Base-by-base conservation (phyloP, 345 rosid genomes). In the Firmiana major region DNA sequence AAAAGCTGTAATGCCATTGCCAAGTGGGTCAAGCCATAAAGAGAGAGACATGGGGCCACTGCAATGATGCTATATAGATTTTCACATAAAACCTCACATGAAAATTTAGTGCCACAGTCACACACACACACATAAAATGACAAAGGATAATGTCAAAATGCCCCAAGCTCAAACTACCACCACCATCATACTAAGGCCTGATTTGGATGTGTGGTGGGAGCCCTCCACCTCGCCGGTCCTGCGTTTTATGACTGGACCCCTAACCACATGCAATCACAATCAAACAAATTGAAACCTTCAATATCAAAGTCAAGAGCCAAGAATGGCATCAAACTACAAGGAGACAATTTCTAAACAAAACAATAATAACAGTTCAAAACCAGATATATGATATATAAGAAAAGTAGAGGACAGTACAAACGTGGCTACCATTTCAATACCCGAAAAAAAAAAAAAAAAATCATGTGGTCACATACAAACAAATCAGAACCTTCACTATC, bases 41-140 rank as follows among this genome's bases (percentile, higher is more conserved):
- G 46, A n/a, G 59, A 72, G 73, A 60, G 48, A 48, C 55, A 75
- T 46, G 40, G 65, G 82, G 77, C 73, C 84, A 73, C 40, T 73
- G 53, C 73, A 72, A 62, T 45, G 69, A 55, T 43, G 63, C 68
- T 63, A 70, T 58, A 51, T 49, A 54, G 71, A 38, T 77, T 53
- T 60, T 71, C 45, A 12, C 62, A 57, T 48, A 69, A 68, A 63
- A 73, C 79, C 72, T 71, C 75, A 31, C 77, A 72, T 24, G 80
- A 74, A 79, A 79, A 75, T 46, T 77, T 60, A 59, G 78, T 19
- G 60, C 45, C 54, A 57, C 22, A 74, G 21, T 42, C 75, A 74
- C 64, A 46, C 62, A 57, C 65, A 46, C 48, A 57, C 73, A 75
- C n/a, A 63, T 49, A 83, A 45, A 22, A 71, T 67, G 78, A 75